Conservation (phyloP, 441 rosid species). For the Erodium texanum region DNA sequence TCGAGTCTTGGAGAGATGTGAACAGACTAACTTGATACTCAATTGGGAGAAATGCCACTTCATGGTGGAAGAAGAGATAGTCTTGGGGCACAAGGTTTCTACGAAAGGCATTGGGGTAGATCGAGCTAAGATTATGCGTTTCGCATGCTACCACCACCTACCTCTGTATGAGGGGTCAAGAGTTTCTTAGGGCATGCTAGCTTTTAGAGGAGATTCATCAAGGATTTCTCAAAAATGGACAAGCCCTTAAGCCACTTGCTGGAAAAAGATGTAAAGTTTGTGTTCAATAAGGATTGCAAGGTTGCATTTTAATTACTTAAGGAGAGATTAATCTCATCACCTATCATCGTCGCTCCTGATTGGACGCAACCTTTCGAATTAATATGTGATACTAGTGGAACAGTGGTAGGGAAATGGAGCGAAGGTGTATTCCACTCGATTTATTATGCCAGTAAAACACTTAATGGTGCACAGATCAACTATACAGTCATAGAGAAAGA, state of each 20-base stretch:
- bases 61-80: background rate
- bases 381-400: background rate
- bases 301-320: background rate
- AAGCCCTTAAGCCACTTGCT: no score
- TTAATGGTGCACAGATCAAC: background rate
- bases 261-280: no score
- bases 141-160: no score
- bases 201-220: no score
- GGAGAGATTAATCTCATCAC: background rate
- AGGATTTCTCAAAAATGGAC: no score
- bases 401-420: background rate
- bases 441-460: background rate
- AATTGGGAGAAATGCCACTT: background rate
- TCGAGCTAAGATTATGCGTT: background rate
- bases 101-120: background rate
- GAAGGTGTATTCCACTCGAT: background rate
- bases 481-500: background rate
- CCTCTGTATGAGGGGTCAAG: no score
- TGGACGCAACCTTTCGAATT: background rate
- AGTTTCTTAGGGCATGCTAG: no score
- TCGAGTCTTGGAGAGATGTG: background rate
- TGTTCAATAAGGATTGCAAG: no score
- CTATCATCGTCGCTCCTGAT: background rate
- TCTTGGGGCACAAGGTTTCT: no score
- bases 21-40: background rate